These are phyloP conservation scores for Trebouxiophyceae sp. DNA, from an alignment of 163 green algal species.

Conservation along the genomic window DNA sequence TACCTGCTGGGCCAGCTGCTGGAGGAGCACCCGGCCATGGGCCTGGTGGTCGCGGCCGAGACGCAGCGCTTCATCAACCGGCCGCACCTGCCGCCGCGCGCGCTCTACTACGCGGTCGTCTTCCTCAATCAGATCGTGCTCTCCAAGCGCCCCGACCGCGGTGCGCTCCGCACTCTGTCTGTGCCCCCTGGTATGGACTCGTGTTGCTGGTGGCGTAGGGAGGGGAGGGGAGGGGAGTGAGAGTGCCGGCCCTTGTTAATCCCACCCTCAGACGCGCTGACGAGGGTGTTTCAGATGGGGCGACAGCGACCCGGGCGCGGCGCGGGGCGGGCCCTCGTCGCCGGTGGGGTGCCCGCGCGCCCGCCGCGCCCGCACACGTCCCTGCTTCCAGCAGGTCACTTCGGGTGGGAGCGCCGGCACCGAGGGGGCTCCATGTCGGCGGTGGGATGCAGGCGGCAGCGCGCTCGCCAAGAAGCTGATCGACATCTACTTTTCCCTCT, in stretches of 20 bases:
- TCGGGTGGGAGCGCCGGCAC: no score
- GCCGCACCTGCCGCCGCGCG: conserved; percentile 62
- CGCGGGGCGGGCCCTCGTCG: background rate
- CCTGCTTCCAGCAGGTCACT: no score
- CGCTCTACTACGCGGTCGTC: conserved; percentile 82
- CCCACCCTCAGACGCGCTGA: background rate
- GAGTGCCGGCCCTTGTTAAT: no score
- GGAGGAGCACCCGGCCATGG: conserved; percentile 83
- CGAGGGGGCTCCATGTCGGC: no score
- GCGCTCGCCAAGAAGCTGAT: conserved; percentile 76
- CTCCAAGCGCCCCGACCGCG: conserved; percentile 23
- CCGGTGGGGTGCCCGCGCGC: background rate
- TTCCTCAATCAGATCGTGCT: conserved; percentile 95
- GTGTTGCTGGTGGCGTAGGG: no score
- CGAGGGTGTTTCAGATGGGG: background rate
- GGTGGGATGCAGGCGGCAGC: conserved; percentile 46
- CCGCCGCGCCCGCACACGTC: background rate
- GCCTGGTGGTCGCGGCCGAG: conserved; percentile 72
- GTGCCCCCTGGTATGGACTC: no score
- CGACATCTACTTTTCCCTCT: conserved; percentile 91
- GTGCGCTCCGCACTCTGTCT: no score
- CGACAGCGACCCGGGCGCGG: background rate
- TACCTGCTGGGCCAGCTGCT: conserved; percentile 82
- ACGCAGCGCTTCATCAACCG: conserved; percentile 88
- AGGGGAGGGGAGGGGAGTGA: no score